A percentile compares a stretch with the other conserved stretches of the same genome.
phyloP scores from a whole-genome alignment of 768 basidiomycete species.

The Mrakia gelida region DNA sequence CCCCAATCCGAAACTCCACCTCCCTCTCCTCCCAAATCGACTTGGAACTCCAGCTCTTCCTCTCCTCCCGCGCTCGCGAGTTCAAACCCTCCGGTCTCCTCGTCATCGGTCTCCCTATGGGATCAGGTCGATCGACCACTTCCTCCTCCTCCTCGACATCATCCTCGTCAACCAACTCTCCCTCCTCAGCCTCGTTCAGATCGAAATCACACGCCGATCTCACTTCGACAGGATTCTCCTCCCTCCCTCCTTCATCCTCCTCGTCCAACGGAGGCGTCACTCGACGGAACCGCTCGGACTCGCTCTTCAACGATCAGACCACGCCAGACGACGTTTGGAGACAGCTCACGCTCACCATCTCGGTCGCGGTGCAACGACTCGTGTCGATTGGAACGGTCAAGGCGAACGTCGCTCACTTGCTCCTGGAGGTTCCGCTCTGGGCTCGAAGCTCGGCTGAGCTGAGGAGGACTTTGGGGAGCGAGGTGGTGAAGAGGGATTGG shows the following conservation, averaged over 20 bases:
- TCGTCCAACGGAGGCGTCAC: neutral
- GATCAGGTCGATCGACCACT: neutral
- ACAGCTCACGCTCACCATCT: constrained; percentile 35
- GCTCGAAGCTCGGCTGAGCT: constrained; percentile 9
- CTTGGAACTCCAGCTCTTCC: neutral
- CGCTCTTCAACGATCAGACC: neutral
- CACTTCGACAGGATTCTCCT: constrained; percentile 11
- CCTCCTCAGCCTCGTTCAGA: neutral
- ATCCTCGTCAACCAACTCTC: neutral
- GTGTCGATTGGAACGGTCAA: constrained; percentile 38
- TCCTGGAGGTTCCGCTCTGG: constrained; percentile 33
- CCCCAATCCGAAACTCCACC: neutral
- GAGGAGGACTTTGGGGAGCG: constrained; percentile 26
- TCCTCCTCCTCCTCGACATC: constrained; percentile 12
- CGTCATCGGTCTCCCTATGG: neutral
- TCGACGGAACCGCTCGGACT: neutral
- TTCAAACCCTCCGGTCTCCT: neutral
- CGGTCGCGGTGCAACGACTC: constrained; percentile 37
- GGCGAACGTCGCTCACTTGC: constrained; percentile 36
- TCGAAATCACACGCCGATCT: constrained; percentile 9
- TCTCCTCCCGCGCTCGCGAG: neutral
- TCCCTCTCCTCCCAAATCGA: neutral
- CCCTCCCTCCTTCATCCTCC: too few relatives aligned
- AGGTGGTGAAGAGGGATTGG: constrained; percentile 35
- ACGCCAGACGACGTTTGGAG: constrained; percentile 36